A percentile compares a stretch with the other conserved stretches of the same genome.
Conservation (phyloP, 208 protist genomes). For the Blechomonas ayalai region DNA sequence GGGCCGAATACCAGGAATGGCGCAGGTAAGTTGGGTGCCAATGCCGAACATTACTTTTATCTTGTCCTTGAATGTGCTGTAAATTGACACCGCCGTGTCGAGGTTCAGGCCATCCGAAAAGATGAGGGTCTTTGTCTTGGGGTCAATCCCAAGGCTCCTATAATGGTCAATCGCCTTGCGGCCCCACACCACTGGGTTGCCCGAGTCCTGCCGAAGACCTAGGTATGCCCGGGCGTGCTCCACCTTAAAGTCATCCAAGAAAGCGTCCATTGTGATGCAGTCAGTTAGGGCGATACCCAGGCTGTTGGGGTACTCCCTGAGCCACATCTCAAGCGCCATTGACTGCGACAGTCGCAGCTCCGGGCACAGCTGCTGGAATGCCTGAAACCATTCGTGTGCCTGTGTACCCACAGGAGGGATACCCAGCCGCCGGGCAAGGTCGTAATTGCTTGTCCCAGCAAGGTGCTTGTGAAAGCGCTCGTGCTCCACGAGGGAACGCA, state of each 20-base stretch:
- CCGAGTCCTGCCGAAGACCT: constrained; percentile 80
- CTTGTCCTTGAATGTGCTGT: constrained; percentile 47
- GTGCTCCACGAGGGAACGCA: constrained; percentile 40
- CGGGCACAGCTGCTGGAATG: constrained; percentile 79
- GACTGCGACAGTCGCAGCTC: constrained; percentile 59
- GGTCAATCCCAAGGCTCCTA: constrained; percentile 60
- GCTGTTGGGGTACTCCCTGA: constrained; percentile 71
- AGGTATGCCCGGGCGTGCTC: constrained; percentile 51
- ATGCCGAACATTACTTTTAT: constrained; percentile 77
- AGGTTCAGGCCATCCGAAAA: constrained; percentile 87
- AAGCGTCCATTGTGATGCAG: constrained; percentile 88
- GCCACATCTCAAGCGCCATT: constrained; percentile 62
- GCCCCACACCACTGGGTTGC: constrained; percentile 65
- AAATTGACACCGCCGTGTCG: constrained; percentile 40
- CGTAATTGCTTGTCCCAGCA: constrained; percentile 82
- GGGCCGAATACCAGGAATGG: constrained; percentile 53
- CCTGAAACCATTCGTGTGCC: constrained; percentile 89
- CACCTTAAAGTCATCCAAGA: constrained; percentile 64
- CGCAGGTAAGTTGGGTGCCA: constrained; percentile 81
- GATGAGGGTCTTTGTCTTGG: constrained; percentile 67
- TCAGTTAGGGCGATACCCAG: constrained; percentile 85
- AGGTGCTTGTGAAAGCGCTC: constrained; percentile 44
- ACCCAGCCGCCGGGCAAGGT: constrained; percentile 54
- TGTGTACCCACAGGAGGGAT: constrained; percentile 73
- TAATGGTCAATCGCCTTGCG: constrained; percentile 77